phyloP scores from a whole-genome alignment of 2,329 filamentous ascomycete species.

The Botrytis pseudocinerea region DNA sequence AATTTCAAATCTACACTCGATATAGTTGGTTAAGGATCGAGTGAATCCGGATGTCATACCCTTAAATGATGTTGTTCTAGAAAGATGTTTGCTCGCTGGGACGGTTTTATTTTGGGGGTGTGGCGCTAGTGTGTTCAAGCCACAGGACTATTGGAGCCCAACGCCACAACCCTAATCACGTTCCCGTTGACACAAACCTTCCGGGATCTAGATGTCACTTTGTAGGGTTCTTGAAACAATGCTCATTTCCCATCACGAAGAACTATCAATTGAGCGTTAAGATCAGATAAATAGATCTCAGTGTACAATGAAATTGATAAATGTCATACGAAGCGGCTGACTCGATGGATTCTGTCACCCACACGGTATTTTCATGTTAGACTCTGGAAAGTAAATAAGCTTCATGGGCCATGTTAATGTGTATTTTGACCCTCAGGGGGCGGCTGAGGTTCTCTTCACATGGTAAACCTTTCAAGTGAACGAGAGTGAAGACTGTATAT shows the following conservation, averaged over 20 bases:
- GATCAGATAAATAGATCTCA: not conserved
- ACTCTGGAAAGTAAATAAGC: not conserved
- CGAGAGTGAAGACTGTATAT: not conserved
- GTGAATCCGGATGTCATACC: not conserved
- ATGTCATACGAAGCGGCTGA: not conserved
- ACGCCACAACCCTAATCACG: slow-evolving; percentile 10
- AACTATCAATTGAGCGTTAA: not conserved
- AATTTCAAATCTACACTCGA: not conserved
- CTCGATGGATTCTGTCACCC: not conserved
- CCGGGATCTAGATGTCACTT: not conserved
- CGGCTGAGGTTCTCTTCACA: not conserved
- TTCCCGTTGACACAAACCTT: not conserved
- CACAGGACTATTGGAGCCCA: not conserved
- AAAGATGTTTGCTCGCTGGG: not conserved
- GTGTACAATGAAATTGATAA: not conserved
- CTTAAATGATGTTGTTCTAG: not conserved
- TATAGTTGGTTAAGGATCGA: slow-evolving; percentile 14
- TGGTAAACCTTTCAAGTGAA: not conserved
- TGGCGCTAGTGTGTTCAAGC: slow-evolving; percentile 3
- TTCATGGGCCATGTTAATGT: not conserved
- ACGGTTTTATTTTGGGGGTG: not conserved
- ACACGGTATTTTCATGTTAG: not conserved
- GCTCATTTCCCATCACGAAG: slow-evolving; percentile 2
- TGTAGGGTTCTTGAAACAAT: not conserved
- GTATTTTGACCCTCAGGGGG: not conserved